A percentile compares a stretch with the other conserved stretches of the same genome.
Conservation (phyloP, 768 basidiomycete genomes). For the Podaxis sp. region DNA sequence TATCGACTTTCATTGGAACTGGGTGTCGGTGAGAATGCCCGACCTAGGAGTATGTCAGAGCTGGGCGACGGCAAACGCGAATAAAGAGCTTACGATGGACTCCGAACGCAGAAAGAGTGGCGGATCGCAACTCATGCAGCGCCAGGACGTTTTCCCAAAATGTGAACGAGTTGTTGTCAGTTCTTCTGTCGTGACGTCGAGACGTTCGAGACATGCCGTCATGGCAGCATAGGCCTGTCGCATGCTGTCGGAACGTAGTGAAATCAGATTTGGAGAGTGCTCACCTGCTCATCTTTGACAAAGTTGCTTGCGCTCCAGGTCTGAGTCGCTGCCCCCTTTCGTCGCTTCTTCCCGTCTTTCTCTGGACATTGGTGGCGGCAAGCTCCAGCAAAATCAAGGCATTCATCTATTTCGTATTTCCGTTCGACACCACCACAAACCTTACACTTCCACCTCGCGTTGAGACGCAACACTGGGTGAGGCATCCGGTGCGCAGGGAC, state of each 20-base stretch:
- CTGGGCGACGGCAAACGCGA: background rate
- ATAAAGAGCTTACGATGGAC: constrained; percentile 38
- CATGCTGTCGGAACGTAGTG: background rate
- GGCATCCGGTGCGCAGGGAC: constrained; percentile 35
- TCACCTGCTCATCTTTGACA: constrained; percentile 56
- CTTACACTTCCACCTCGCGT: constrained; percentile 58
- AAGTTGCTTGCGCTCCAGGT: constrained; percentile 54
- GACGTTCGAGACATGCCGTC: constrained; percentile 32
- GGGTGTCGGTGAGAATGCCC: constrained; percentile 68
- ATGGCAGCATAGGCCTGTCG: constrained; percentile 48
- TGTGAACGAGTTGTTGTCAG: constrained; percentile 22
- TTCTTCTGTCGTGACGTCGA: constrained; percentile 27
- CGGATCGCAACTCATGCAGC: constrained; percentile 50
- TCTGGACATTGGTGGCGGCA: constrained; percentile 58
- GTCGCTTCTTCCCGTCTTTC: constrained; percentile 25
- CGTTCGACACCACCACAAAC: constrained; percentile 39
- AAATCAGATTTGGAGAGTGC: constrained; percentile 1
- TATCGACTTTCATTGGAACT: constrained; percentile 36
- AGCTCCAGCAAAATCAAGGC: constrained; percentile 56
- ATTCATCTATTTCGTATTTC: constrained; percentile 35
- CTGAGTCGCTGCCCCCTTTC: constrained; percentile 20
- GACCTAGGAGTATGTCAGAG: constrained; percentile 33
- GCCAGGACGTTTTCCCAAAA: constrained; percentile 19
- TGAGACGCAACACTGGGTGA: constrained; percentile 57
- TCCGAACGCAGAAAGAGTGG: constrained; percentile 47